Evolutionary conservation across 1,139 yeast species (phyloP), one percentile per base, ranked within the genome.

Genomic region (Maudiozyma humilis): DNA sequence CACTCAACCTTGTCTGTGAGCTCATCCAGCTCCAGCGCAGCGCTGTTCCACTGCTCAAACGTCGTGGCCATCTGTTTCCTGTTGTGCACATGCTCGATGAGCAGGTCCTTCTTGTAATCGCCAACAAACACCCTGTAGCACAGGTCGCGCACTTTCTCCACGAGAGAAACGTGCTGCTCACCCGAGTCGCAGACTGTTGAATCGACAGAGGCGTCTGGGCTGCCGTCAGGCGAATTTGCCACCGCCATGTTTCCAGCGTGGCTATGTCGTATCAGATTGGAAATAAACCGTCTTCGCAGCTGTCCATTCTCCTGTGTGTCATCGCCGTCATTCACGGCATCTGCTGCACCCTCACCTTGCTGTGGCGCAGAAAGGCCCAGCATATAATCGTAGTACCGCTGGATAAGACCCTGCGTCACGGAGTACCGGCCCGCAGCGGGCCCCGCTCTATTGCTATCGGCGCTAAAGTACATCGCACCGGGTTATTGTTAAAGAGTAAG

Each of bases 41-140:
- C 73, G 1, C 72, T 75, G 36, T 73, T 68, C 96, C 96, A 91
- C 41, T 78, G 77, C 5, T 69, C 66, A 58, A 85, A 89, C 1
- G 83, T 76, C n/a, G 74, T 71, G 1, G 88, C 83, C 3, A 75
- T 71, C 46, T 72, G 73, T 63, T 79, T 84, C 49, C 73, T 72
- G 12, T 68, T 68, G 20, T 71, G 52, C 7, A 82, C 62, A 43
- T 55, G 57, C 32, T 63, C 63, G n/a, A 67, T 59, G 19, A 57
- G 48, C 34, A 65, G 55, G 41, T 58, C 56, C 39, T 47, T 52
- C 40, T 56, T 57, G 40, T 57, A 56, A 38, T 58, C 60, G n/a
- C 59, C 57, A 7, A 49, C 46, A 36, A 54, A 52, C 14, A 54
- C 32, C 12, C 48, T 46, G 40, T 52, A 53, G 8, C 47, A 42